Base-by-base conservation (phyloP, 495 filamentous ascomycete genomes). In the Halenospora varia region DNA sequence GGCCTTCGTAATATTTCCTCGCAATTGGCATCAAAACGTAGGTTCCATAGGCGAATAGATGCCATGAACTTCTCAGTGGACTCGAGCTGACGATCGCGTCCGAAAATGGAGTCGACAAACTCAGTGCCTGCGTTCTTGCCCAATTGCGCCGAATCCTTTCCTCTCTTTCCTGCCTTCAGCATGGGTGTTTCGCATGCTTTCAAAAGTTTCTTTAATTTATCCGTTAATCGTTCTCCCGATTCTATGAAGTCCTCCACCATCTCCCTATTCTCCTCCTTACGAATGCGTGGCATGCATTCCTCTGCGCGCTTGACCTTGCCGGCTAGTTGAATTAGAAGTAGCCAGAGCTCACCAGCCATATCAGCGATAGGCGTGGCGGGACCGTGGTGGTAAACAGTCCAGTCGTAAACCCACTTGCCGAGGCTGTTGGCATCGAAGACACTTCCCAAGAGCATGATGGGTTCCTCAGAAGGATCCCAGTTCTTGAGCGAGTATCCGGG, bases 371-470 rank as follows among this genome's bases (percentile, higher is more conserved):
- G 90, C 2, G 90, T 90, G 24, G 82, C 83, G 10, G 90, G 81
- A 41, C 91, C 91, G 62, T 95, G 88, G 70, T 88, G 86, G 75
- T 90, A 97, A 57, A 97, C 90, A 25, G 94, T 97, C 94, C 94
- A 98, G 79, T 98, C 96, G 76, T 96, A 98, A 70, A 98, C 93
- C 94, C 94, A 98, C 73, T 96, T 96, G 66, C 94, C 94, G 15
- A 98, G 81, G 19, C 90, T 95, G 80, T 96, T 96, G 71, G 94
- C 89, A 67, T 97, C 95, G 68, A 97, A 98, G 46, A 97, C 94
- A 68, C 89, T 95, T 42, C 94, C 94, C 9, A 97, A 81, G 4
- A 98, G 81, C 69, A 96, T 85, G 70, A 98, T 96, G 26, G 94
- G 88, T 53, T 70, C 89, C 72, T 96, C 92, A 45, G 85, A 85